Evolutionary conservation across 768 basidiomycete species (phyloP), one percentile per base, ranked within the genome.

Genomic region (Stropharia rugosoannulata): DNA sequence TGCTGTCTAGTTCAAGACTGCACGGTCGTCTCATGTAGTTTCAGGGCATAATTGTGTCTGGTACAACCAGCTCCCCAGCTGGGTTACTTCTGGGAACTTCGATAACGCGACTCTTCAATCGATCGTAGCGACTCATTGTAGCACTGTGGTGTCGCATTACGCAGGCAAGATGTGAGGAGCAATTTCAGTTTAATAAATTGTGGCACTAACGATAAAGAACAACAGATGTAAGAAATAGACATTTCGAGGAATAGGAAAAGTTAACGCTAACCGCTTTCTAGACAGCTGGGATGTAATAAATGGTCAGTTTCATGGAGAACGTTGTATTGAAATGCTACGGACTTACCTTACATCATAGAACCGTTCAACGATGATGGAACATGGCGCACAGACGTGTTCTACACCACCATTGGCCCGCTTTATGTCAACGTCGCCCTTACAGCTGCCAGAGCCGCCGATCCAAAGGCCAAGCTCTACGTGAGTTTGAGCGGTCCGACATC

Each of bases 331-430:
- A 19, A 11, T 15, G 3, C 9, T 37, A 29, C 6, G 22, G 46
- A 1, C 7, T 13, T 16, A 11, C 2, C 19, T 49, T 54, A 13
- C 25, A 36, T 9, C 16, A 12, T 22, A 77, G 75, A 84, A 65
- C 75, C 80, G 9, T 82, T 85, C 71, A 81, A 84, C 59, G 84
- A 85, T 32, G 75, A 85, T 59, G 84, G 85, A 16, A 82, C 80
- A 8, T 82, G 72, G 68, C 78, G 83, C 41, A 52, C 68, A 16
- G 70, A 76, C 50, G 75, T 86, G 13, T 86, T 84, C 71, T 83
- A 73, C 69, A 74, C 75, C 58, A 77, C 76, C 2, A 72, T 79
- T 22, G 77, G 78, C n/a, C 69, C 74, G 5, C 62, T 66, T n/a
- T 85, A 75, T 67, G 76, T 86, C 52, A 63, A 70, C 9, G 72